phyloP scores from a whole-genome alignment of 495 filamentous ascomycete species.

The Trichoderma parareesei region DNA sequence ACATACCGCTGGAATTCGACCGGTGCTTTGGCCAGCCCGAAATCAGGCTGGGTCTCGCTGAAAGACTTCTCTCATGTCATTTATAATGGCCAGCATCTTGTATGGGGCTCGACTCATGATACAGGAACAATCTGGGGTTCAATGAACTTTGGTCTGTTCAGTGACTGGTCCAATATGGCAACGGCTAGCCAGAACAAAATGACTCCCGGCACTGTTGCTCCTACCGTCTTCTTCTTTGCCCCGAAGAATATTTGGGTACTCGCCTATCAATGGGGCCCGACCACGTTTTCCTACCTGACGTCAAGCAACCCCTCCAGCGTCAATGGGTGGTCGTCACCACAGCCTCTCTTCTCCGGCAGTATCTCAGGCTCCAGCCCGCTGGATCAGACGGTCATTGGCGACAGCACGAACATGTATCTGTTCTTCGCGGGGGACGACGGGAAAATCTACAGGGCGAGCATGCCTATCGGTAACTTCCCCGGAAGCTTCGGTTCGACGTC shows the following conservation, averaged over 20 bases:
- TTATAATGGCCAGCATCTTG: constrained; percentile 48
- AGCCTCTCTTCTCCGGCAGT: constrained; percentile 47
- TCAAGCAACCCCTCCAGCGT: constrained; percentile 48
- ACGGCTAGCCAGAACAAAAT: constrained; percentile 45
- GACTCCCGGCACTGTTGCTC: constrained; percentile 44
- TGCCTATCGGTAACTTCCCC: constrained; percentile 52
- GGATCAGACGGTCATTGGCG: constrained; percentile 55
- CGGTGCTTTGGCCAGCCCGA: constrained; percentile 38
- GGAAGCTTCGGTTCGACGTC: constrained; percentile 44
- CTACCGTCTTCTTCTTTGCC: constrained; percentile 52
- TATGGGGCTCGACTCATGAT: constrained; percentile 42
- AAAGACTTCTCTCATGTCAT: constrained; percentile 51
- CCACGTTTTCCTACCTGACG: constrained; percentile 50
- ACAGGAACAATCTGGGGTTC: constrained; percentile 39
- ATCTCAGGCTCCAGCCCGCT: constrained; percentile 45
- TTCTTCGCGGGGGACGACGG: constrained; percentile 62
- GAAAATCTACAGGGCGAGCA: constrained; percentile 52
- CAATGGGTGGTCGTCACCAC: constrained; percentile 45
- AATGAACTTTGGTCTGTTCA: constrained; percentile 49
- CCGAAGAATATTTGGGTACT: constrained; percentile 55
- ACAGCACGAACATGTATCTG: constrained; percentile 50
- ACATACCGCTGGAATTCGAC: constrained; percentile 49
- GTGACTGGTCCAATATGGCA: constrained; percentile 47
- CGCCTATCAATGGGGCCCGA: constrained; percentile 52
- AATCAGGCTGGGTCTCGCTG: constrained; percentile 43